Evolutionary conservation across 306 rosid species (phyloP).

Genomic region (Quercus dentata): DNA sequence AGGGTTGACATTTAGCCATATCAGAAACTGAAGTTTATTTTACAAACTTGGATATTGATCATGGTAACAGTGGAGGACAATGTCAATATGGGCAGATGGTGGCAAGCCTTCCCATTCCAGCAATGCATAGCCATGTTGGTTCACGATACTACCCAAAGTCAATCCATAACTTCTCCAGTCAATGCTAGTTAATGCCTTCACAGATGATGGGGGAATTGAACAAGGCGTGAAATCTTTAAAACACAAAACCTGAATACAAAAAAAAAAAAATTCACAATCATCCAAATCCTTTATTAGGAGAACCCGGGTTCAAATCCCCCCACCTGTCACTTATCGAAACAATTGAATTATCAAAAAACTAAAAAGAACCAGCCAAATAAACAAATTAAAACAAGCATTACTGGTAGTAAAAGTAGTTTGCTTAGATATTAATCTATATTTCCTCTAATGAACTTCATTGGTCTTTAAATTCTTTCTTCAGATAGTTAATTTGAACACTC

Average conservation of each 20-base stretch:
- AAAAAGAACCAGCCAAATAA: background rate
- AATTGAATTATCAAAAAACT: background rate
- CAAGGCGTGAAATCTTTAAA: slow-evolving; percentile 68
- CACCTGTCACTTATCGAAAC: too few relatives aligned
- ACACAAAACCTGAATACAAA: slow-evolving; percentile 56
- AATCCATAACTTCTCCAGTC: slow-evolving; percentile 86
- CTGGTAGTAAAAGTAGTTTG: background rate
- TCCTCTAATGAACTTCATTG: background rate
- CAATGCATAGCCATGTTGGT: slow-evolving; percentile 49
- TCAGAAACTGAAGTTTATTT: background rate
- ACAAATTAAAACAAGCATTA: background rate
- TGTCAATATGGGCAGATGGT: slow-evolving; percentile 51
- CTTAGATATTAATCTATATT: background rate
- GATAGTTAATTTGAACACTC: background rate
- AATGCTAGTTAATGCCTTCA: slow-evolving; percentile 63
- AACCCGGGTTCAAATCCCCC: too few relatives aligned
- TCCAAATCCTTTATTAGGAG: background rate
- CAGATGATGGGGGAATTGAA: slow-evolving; percentile 43
- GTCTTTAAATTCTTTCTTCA: background rate
- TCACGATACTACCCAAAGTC: slow-evolving; percentile 42
- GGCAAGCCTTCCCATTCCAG: slow-evolving; percentile 74
- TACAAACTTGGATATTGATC: slow-evolving; percentile 51
- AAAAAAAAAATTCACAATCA: slow-evolving; percentile 6
- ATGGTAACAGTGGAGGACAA: slow-evolving; percentile 69
- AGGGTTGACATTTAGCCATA: background rate